Conservation (phyloP, 306 rosid species). For the Castanea crenata region DNA sequence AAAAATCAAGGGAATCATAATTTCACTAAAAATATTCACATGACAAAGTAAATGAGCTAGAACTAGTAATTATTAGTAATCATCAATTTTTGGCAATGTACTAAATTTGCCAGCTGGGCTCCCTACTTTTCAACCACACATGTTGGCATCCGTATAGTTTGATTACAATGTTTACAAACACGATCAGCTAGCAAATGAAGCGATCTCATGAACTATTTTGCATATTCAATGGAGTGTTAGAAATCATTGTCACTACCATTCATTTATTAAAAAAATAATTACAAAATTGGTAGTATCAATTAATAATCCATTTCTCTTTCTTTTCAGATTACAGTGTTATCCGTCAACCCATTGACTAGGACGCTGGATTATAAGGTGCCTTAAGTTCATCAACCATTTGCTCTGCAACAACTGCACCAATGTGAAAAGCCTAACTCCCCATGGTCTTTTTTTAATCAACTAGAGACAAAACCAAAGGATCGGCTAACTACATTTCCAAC, state of each 20-base stretch:
- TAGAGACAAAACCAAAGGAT: background rate
- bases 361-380: background rate
- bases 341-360: background rate
- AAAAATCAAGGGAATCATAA: background rate
- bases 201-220: background rate
- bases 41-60: background rate
- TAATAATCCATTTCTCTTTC: background rate
- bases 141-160: background rate
- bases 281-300: background rate
- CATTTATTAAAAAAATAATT: background rate
- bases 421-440: background rate
- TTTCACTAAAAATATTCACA: background rate
- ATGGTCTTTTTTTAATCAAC: background rate
- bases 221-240: background rate
- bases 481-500: background rate
- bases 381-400: background rate
- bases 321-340: background rate
- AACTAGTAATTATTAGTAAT: background rate
- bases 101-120: background rate
- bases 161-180: background rate
- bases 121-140: background rate
- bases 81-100: background rate
- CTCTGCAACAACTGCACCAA: background rate
- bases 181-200: background rate
- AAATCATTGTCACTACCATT: background rate